Percentiles rank a stretch among this genome's conserved stretches.
Conservation (phyloP, 495 filamentous ascomycete species). For the Pyronema domesticum region DNA sequence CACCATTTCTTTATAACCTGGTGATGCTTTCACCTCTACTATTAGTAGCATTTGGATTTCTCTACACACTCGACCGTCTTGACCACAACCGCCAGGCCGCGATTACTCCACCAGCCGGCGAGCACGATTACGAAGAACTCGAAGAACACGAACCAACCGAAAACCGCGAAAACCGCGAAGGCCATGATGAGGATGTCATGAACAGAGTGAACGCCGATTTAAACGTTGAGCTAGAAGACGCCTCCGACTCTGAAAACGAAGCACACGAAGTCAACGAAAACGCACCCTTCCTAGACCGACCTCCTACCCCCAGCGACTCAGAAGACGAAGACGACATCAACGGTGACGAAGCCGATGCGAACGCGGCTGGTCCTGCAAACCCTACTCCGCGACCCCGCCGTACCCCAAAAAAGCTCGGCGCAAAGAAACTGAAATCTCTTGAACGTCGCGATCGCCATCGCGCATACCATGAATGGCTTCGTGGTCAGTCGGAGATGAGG, state of each 20-base stretch:
- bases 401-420: constrained; percentile 26
- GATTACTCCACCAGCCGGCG: neutral
- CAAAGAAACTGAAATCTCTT: constrained; percentile 33
- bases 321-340: neutral
- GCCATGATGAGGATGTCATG: too few relatives aligned
- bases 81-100: neutral
- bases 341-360: neutral
- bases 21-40: constrained; percentile 18
- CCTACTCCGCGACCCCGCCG: neutral
- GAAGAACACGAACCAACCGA: neutral
- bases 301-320: neutral
- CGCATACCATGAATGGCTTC: constrained; percentile 33
- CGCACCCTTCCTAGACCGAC: too few relatives aligned
- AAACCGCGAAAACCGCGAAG: neutral
- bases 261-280: neutral
- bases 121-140: neutral
- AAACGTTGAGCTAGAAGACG: neutral
- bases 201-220: too few relatives aligned
- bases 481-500: constrained; percentile 26
- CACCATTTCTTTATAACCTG: constrained; percentile 13
- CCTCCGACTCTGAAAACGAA: neutral
- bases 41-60: constrained; percentile 8
- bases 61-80: constrained; percentile 17
- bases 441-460: constrained; percentile 32
- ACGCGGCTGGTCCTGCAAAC: neutral